Evolutionary conservation across 2,329 filamentous ascomycete species (phyloP).

Genomic region (Lanzia echinophila): DNA sequence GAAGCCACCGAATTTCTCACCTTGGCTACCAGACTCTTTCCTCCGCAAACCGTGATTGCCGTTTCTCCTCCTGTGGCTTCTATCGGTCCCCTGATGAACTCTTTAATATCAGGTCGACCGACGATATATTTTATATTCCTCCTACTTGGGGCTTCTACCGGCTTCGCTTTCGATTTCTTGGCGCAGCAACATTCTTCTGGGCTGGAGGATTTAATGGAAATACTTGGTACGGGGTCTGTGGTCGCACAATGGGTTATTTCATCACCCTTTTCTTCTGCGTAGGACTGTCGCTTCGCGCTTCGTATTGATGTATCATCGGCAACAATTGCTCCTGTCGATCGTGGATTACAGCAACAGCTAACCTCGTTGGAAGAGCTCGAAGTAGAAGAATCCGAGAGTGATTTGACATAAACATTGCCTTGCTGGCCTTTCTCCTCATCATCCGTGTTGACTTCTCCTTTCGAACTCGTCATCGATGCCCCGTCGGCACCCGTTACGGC

Average conservation of each 20-base stretch:
- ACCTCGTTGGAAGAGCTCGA: constrained; percentile 1
- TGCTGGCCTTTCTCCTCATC: neutral
- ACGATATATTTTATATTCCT: constrained; percentile 30
- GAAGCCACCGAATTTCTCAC: constrained; percentile 49
- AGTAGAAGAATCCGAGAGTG: constrained; percentile 5
- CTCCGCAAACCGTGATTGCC: constrained; percentile 54
- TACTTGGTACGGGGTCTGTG: neutral
- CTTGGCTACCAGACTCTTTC: constrained; percentile 45
- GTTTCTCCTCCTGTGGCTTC: constrained; percentile 55
- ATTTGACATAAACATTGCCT: constrained; percentile 8
- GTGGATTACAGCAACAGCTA: constrained; percentile 8
- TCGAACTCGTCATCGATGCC: constrained; percentile 1
- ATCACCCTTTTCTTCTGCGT: constrained; percentile 1
- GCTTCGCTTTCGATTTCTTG: neutral
- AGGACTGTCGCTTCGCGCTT: constrained; percentile 5
- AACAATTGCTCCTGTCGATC: neutral
- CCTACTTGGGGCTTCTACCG: neutral
- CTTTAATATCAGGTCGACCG: constrained; percentile 43
- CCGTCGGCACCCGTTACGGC: constrained; percentile 40
- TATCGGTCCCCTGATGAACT: constrained; percentile 46
- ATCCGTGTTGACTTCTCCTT: constrained; percentile 1
- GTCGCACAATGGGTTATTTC: neutral
- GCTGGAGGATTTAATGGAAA: neutral
- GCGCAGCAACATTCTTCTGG: constrained; percentile 5
- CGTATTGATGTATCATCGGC: neutral